These are phyloP conservation scores for Microsporum ferrugineum DNA, from an alignment of 2,329 filamentous ascomycete genomes.

Conservation along the genomic window DNA sequence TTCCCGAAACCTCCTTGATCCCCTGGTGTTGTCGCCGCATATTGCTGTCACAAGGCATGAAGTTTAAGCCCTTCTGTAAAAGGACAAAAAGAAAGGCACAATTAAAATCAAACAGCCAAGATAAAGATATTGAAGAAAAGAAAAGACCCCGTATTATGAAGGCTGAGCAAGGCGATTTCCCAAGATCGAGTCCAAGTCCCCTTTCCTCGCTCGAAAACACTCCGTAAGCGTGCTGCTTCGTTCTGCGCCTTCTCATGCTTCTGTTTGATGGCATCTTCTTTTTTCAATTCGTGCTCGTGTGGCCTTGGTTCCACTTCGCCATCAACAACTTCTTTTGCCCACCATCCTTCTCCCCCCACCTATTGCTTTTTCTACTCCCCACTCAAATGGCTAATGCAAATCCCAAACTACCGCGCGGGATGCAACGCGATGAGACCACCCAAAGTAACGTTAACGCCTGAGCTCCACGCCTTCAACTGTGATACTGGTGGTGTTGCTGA, in stretches of 20 bases:
- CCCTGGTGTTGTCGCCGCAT: not conserved
- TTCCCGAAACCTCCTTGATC: not conserved
- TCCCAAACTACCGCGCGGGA: conserved; percentile 2
- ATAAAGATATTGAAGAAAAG: not conserved
- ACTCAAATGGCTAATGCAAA: not conserved
- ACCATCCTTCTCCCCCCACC: not conserved
- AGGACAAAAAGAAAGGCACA: not conserved
- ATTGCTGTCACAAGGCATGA: not conserved
- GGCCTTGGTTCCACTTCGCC: not conserved
- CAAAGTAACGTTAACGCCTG: not conserved
- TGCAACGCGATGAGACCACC: conserved; percentile 1
- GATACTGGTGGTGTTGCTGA: not conserved
- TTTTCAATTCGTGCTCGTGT: conserved; percentile 1
- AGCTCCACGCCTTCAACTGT: not conserved
- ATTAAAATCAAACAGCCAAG: conserved; percentile 1
- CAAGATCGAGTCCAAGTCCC: not conserved
- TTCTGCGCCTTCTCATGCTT: not conserved
- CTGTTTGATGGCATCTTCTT: not conserved
- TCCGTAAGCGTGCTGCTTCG: not conserved
- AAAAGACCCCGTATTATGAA: not conserved
- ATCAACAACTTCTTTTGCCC: not conserved
- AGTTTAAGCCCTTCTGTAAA: not conserved
- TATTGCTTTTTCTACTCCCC: not conserved
- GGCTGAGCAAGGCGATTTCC: not conserved
- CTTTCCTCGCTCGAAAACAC: not conserved